Base-by-base conservation (phyloP, 768 basidiomycete species). In the Podaxis sp. region DNA sequence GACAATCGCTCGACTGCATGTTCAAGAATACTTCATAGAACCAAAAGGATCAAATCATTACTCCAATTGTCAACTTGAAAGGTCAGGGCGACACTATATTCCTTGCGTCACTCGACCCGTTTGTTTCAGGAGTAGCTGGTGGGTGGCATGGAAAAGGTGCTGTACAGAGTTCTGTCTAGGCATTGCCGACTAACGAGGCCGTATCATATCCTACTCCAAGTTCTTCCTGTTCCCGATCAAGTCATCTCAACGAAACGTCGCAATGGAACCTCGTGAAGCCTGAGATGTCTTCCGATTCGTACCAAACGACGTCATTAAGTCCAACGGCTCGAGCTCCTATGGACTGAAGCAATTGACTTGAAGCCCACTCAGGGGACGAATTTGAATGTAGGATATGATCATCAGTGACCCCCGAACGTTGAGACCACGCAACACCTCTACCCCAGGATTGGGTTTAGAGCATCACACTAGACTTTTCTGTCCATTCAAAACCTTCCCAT, bases 1-100 rank as follows among this genome's bases (percentile, higher is more conserved):
- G n/a, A 37, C 44, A 58, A 58, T 58, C 25, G 23, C 36, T 40
- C 59, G n/a, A 48, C 27, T 55, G n/a, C 54, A 42, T 55, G 54
- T 42, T 55, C 27, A 25, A 38, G 28, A 63, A 28, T 16, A 37
- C 14, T 27, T 50, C 28, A 54, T 54, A 38, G 55, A 50, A 36
- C 35, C 40, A 59, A 47, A n/a, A 54, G 25, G 11, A 44, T 61
- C 51, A 28, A 61, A 9, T 4, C 13, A 40, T 52, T 59, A 59
- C 58, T 42, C 58, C 36, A 59, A 52, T 59, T 51, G 58, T 44
- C 38, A 51, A 25, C 50, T 13, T 50, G 23, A 52, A 59, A 52
- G 40, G 35, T 58, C 48, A 37, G 38, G 37, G 38, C 36, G 25
- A 37, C 18, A 32, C 14, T 21, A 46, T 37, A 37, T 59, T 51